These are phyloP conservation scores for Murraya koenigii DNA, from an alignment of 345 rosid species.

Conservation along the genomic window DNA sequence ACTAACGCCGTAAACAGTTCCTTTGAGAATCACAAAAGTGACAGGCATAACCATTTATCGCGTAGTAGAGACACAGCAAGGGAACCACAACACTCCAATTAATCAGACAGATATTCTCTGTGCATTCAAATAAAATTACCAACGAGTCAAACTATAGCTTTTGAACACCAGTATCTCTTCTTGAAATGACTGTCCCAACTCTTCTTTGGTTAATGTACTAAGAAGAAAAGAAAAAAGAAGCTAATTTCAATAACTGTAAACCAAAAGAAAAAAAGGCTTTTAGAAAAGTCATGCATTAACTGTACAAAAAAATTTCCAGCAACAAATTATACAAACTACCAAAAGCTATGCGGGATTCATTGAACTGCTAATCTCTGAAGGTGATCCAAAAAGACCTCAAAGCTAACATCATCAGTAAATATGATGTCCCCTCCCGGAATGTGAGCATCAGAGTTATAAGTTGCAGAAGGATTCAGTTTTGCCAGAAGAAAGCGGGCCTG, in stretches of 20 bases:
- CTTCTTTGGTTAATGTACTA: neutral
- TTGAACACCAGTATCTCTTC: neutral
- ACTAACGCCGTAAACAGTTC: too few species aligned
- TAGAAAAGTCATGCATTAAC: slow-evolving; percentile 10
- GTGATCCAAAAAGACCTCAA: slow-evolving; percentile 92
- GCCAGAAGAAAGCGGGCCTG: slow-evolving; percentile 98
- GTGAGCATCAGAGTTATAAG: slow-evolving; percentile 49
- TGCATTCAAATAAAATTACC: neutral
- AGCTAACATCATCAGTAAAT: slow-evolving; percentile 92
- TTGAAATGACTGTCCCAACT: neutral
- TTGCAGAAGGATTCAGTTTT: slow-evolving; percentile 82
- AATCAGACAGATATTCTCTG: neutral
- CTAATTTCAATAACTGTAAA: slow-evolving; percentile 3
- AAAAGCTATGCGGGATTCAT: slow-evolving; percentile 15
- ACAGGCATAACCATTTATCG: neutral
- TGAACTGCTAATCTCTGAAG: slow-evolving; percentile 84
- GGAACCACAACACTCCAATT: neutral
- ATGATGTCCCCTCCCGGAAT: slow-evolving; percentile 57
- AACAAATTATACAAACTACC: slow-evolving; percentile 20
- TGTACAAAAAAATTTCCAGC: slow-evolving; percentile 17
- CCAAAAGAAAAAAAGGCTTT: neutral
- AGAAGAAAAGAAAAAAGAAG: neutral
- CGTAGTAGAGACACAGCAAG: neutral
- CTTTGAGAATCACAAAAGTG: neutral
- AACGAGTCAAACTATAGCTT: neutral